These are phyloP conservation scores for Solanum etuberosum DNA, from an alignment of 257 asterid species.

Conservation along the genomic window DNA sequence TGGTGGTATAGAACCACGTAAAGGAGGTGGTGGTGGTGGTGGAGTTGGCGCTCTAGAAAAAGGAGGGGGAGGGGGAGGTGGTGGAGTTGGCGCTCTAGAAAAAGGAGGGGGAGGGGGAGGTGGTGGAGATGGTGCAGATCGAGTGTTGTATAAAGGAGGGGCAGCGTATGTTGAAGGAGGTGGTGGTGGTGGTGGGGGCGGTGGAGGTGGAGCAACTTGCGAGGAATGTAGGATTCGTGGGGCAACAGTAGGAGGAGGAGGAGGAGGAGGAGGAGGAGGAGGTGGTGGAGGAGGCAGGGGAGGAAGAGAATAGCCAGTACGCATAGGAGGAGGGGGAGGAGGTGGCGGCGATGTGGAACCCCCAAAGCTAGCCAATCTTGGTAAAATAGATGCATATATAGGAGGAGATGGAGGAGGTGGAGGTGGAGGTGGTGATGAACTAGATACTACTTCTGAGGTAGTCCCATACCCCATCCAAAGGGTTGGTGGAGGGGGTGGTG, in stretches of 20 bases:
- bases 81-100: not conserved
- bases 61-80: slow-evolving; percentile 11
- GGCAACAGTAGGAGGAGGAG: not conserved
- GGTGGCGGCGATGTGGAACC: slow-evolving; percentile 17
- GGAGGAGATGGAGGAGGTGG: slow-evolving; percentile 14
- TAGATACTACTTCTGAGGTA: slow-evolving; percentile 1
- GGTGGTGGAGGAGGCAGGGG: not conserved
- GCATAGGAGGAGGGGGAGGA: slow-evolving; percentile 23
- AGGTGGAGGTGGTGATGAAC: slow-evolving; percentile 13
- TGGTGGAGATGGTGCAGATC: slow-evolving; percentile 19
- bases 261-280: slow-evolving; percentile 15
- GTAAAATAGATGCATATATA: slow-evolving; percentile 1
- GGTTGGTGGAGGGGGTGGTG: slow-evolving; percentile 46
- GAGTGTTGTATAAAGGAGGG: not conserved
- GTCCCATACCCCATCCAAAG: slow-evolving; percentile 26
- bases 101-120: slow-evolving; percentile 17
- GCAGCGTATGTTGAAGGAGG: not conserved
- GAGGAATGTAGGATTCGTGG: not conserved
- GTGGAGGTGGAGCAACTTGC: slow-evolving; percentile 7
- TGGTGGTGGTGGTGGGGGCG: slow-evolving; percentile 3
- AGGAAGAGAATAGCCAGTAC: slow-evolving; percentile 11
- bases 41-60: slow-evolving; percentile 7
- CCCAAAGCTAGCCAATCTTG: slow-evolving; percentile 3
- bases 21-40: not conserved
- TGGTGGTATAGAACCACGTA: too few relatives aligned